Conservation (phyloP, 352 stramenopile species). For the Phytophthora sojae region DNA sequence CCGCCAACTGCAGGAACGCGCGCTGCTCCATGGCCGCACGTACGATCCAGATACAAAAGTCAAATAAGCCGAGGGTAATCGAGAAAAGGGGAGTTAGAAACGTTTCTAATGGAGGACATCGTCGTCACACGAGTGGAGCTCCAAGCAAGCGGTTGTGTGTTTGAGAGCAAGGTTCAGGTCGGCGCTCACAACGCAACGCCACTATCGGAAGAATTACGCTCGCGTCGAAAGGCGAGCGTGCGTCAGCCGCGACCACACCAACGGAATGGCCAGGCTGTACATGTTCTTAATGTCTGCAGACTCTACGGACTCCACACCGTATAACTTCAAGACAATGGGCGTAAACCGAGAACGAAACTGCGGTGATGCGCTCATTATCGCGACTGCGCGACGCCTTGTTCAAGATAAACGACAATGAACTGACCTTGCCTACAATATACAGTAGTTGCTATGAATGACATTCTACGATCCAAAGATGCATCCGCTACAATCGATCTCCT, state of each 20-base stretch:
- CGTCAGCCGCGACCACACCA: too few relatives aligned
- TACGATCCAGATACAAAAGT: slow-evolving; percentile 10
- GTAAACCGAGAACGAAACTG: too few relatives aligned
- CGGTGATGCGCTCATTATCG: too few relatives aligned
- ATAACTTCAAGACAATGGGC: too few relatives aligned
- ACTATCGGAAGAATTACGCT: not conserved
- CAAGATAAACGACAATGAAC: too few relatives aligned
- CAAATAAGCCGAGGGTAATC: not conserved
- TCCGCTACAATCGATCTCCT: not conserved
- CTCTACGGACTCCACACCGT: too few relatives aligned
- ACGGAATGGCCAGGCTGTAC: too few relatives aligned
- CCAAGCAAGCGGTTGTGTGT: not conserved
- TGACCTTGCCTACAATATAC: not conserved
- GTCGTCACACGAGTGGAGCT: not conserved
- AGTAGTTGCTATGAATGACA: too few relatives aligned
- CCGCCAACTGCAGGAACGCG: slow-evolving; percentile 67
- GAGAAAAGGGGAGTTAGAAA: not conserved
- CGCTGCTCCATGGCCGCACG: slow-evolving; percentile 53
- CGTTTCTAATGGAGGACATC: not conserved
- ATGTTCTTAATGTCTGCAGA: too few relatives aligned
- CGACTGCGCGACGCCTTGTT: too few relatives aligned
- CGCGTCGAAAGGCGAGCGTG: too few relatives aligned
- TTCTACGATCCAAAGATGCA: not conserved
- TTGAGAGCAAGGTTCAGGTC: not conserved
- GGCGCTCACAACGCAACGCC: not conserved